phyloP scores from a whole-genome alignment of 352 stramenopile species.

The Globisporangium spiculum region DNA sequence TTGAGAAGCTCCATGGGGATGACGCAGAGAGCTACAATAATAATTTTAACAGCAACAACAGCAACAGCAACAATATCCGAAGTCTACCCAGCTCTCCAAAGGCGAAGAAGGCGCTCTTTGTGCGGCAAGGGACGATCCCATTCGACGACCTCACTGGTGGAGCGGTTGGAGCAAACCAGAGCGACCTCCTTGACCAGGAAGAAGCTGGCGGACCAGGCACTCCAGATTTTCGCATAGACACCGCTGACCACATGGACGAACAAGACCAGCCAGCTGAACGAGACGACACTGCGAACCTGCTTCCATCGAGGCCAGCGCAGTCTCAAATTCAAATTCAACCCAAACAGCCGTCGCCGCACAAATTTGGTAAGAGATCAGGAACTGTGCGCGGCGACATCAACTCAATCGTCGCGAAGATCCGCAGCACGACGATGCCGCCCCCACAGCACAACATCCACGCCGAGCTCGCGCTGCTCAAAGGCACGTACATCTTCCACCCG shows the following conservation, averaged over 20 bases:
- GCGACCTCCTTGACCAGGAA: background rate
- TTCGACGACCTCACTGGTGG: slow-evolving; percentile 9
- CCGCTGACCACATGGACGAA: background rate
- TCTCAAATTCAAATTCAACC: background rate
- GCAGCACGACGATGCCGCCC: slow-evolving; percentile 39
- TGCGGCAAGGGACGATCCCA: background rate
- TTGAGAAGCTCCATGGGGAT: background rate
- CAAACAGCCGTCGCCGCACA: background rate
- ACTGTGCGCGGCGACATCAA: slow-evolving; percentile 21
- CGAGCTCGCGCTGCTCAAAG: slow-evolving; percentile 58
- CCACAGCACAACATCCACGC: slow-evolving; percentile 47
- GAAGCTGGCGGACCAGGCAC: background rate
- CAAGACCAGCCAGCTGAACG: background rate
- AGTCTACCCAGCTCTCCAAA: background rate
- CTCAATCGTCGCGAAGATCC: slow-evolving; percentile 41
- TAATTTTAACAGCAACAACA: background rate
- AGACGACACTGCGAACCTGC: background rate
- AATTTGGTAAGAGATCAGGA: background rate
- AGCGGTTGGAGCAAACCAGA: background rate
- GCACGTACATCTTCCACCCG: slow-evolving; percentile 74
- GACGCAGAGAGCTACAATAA: background rate
- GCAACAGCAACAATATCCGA: background rate
- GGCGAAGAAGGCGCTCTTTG: background rate
- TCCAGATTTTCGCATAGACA: background rate
- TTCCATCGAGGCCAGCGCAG: background rate